A percentile compares a stretch with the other conserved stretches of the same genome.
Evolutionary conservation across 2,329 filamentous ascomycete species (phyloP).

Genomic region (Colletotrichum tofieldiae): DNA sequence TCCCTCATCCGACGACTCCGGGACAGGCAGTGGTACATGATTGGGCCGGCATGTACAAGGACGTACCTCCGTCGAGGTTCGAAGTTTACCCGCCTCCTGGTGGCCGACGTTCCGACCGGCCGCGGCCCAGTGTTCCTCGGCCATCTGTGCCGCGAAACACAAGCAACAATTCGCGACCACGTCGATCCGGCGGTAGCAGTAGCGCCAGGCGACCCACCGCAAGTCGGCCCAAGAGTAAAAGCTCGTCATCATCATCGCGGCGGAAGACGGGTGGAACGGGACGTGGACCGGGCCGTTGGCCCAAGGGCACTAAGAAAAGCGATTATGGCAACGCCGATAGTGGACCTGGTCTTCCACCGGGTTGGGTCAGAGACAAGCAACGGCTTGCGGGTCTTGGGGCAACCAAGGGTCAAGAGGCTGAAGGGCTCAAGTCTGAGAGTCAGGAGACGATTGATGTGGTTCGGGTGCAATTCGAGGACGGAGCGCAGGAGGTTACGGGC

Average conservation of each 20-base stretch:
- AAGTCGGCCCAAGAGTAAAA: conserved; percentile 60
- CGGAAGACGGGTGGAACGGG: conserved; percentile 75
- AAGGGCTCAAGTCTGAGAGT: conserved; percentile 8
- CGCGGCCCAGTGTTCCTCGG: conserved; percentile 59
- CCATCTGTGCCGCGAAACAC: conserved; percentile 55
- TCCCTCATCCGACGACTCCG: not conserved
- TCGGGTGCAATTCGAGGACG: conserved; percentile 37
- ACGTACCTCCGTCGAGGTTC: conserved; percentile 80
- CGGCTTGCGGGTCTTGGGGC: conserved; percentile 35
- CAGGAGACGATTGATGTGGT: conserved; percentile 42
- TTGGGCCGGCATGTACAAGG: conserved; percentile 66
- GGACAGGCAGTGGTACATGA: conserved; percentile 28
- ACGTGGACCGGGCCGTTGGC: conserved; percentile 76
- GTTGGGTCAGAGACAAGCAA: conserved; percentile 61
- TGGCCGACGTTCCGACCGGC: conserved; percentile 64
- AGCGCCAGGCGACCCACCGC: conserved; percentile 46
- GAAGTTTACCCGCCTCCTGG: conserved; percentile 80
- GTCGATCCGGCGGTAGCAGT: conserved; percentile 54
- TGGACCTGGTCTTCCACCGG: conserved; percentile 74
- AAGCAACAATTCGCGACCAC: conserved; percentile 56
- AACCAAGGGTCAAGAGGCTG: conserved; percentile 44
- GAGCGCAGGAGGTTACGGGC: conserved; percentile 1
- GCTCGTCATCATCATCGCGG: conserved; percentile 54
- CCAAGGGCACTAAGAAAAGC: conserved; percentile 78
- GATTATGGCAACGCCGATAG: conserved; percentile 78